A percentile compares a stretch with the other conserved stretches of the same genome.
These are phyloP conservation scores for Colletotrichum caudatum DNA, from an alignment of 2,329 filamentous ascomycete species.

Conservation along the genomic window DNA sequence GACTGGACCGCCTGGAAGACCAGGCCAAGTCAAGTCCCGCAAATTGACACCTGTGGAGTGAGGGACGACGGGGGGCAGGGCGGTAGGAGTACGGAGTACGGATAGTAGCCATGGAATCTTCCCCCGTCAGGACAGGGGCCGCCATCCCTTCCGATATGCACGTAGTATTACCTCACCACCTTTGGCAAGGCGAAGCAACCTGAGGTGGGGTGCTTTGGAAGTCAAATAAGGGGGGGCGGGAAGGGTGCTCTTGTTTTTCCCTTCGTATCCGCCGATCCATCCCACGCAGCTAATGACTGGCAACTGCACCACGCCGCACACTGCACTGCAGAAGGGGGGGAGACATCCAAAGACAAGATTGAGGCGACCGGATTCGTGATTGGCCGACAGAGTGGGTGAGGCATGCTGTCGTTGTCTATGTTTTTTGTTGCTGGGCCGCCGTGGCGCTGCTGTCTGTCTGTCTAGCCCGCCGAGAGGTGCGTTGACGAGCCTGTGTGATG, in stretches of 20 bases:
- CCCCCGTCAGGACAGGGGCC: constrained; percentile 30
- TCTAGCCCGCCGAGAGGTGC: constrained; percentile 33
- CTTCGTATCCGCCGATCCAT: constrained; percentile 39
- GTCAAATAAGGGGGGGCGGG: constrained; percentile 32
- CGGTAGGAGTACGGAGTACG: constrained; percentile 26
- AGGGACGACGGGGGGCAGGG: constrained; percentile 10
- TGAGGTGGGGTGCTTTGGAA: constrained; percentile 27
- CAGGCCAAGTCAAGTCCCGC: constrained; percentile 30
- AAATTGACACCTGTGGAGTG: constrained; percentile 20
- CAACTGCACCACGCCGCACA: constrained; percentile 13
- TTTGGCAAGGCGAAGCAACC: constrained; percentile 37
- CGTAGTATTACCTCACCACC: constrained; percentile 37
- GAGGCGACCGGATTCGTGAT: constrained; percentile 31
- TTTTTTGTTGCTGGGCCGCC: constrained; percentile 12
- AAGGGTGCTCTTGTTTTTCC: constrained; percentile 19
- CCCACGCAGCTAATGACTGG: constrained; percentile 32
- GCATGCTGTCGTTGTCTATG: constrained; percentile 26
- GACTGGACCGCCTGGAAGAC: constrained; percentile 23
- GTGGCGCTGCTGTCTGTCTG: constrained; percentile 29
- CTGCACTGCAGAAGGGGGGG: constrained; percentile 25
- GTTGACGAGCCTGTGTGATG: constrained; percentile 20
- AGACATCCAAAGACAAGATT: constrained; percentile 25
- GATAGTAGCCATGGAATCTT: constrained; percentile 32
- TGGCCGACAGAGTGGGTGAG: constrained; percentile 9
- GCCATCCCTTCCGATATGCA: constrained; percentile 41